Evolutionary conservation across 1,284 basidiomycete species (phyloP), one percentile per base, ranked within the genome.

Genomic region (Cryptococcus depauperatus): DNA sequence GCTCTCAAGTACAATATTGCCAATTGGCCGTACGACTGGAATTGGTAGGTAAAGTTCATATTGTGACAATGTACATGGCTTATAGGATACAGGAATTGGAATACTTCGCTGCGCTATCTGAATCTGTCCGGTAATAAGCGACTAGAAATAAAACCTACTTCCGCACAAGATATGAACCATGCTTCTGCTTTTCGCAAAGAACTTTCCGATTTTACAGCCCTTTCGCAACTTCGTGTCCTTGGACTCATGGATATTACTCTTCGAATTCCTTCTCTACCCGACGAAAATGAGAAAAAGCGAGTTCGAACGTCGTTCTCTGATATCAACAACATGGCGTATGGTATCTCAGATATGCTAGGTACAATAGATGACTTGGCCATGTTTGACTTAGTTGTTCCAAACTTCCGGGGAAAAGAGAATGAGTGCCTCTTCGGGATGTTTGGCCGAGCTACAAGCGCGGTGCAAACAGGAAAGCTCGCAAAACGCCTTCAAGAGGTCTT

Each of bases 1-100:
- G 72, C 82, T 43, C 76, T 99, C 70, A 92, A 89, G 77, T 98
- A 98, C 73, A 99, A 98, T 66, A 92, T 97, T 56, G 86, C 90
- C 60, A 99, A 98, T 64, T 93, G 84, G 84, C 88, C 93, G 62
- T 99, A 93, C 70, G 95, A 99, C 72, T 98, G 93, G 93, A 98
- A 99, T 69, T 99, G 95, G 95, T 91, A 54, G 44, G 77, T 72
- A 21, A 22, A 3, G 8, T 34, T 35, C 52, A 47, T 23, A 21
- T 47, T 50, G 21, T 21, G 32, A 14, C 26, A 21, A 18, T 16
- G 21, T 16, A 40, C 6, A 8, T 28, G 39, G 11, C 14, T n/a
- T 13, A 4, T 21, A 10, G 30, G 26, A 10, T 22, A n/a, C 54
- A 93, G 90, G 90, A 97, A 97, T 68, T 95, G 91, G 76, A 98